Evolutionary conservation across 345 rosid genomes (phyloP), one percentile per base, ranked within the genome.

Genomic region (Populus pruinosa): DNA sequence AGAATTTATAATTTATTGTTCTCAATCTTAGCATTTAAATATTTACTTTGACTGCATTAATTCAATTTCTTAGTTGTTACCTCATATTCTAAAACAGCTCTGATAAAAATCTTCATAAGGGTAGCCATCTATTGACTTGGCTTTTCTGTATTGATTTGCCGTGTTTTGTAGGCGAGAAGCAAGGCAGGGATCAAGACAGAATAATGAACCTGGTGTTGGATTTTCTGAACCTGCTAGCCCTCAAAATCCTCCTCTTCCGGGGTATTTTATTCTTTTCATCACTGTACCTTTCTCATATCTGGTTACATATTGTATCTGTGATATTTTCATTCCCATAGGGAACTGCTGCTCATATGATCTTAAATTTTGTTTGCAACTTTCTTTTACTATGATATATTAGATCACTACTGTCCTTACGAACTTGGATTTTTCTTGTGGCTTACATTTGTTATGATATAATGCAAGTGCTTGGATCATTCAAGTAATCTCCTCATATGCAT

Each of bases 201-300:
- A 44, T 72, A 67, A 17, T 65, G 86, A 82, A 31, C 74, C 82
- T 71, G 72, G 71, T 80, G 41, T 43, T 82, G 67, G 67, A 73
- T 27, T 53, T 71, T 33, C 68, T 78, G 89, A 82, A 63, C 91
- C 77, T 29, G 43, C 25, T 62, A 86, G 85, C 39, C 88, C 92
- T 74, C 93, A 79, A 75, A 59, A 68, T 78, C 87, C 86, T 78
- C 87, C 86, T 80, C 94, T 90, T 53, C 83, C 91, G 55, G 88
- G 97, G 98, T 92, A 85, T 73, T 35, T 43, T 12, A 47, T 14
- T 47, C 31, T 21, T 23, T 8, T 11, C 14, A 29, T 63, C 25
- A 23, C 25, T 13, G 16, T 63, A 23, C 67, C 67, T 63, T 27
- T 63, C 10, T 8, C 8, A 0, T 29, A 63, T 23, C 1, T 6